These are phyloP conservation scores for Martiniozyma abietophila DNA, from an alignment of 805 yeast species.

Conservation along the genomic window DNA sequence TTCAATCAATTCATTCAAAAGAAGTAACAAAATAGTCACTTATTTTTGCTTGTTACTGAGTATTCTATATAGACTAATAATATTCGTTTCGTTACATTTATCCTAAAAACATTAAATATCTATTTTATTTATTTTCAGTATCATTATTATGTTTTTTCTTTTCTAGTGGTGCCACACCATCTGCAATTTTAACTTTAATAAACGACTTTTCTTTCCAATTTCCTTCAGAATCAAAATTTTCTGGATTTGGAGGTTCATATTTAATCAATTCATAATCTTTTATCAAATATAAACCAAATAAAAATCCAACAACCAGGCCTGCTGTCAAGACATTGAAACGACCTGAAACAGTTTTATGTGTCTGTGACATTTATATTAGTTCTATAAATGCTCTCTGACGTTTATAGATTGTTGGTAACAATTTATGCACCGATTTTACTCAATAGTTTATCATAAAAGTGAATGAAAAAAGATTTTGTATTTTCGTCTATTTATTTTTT, in stretches of 20 bases:
- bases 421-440: no score
- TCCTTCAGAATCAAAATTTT: slow-evolving; percentile 29
- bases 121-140: slow-evolving; percentile 8
- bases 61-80: no score
- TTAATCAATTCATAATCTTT: slow-evolving; percentile 31
- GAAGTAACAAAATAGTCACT: no score
- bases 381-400: no score
- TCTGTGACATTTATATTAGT: slow-evolving; percentile 9
- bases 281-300: slow-evolving; percentile 20
- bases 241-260: slow-evolving; percentile 31
- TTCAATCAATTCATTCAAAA: no score
- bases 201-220: slow-evolving; percentile 29
- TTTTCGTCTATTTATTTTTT: no score
- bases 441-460: no score
- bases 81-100: no score
- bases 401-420: no score
- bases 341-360: slow-evolving; percentile 20
- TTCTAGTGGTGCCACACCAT: slow-evolving; percentile 29
- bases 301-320: slow-evolving; percentile 23
- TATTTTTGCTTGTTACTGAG: no score
- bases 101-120: background rate
- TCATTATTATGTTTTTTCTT: slow-evolving; percentile 27
- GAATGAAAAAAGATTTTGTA: no score
- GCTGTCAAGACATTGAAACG: slow-evolving; percentile 20
- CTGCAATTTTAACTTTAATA: slow-evolving; percentile 27